Percentiles rank a stretch among this genome's conserved stretches.
phyloP scores from a whole-genome alignment of 202 grass and related monocot species.

The Cymbopogon flexuosus region DNA sequence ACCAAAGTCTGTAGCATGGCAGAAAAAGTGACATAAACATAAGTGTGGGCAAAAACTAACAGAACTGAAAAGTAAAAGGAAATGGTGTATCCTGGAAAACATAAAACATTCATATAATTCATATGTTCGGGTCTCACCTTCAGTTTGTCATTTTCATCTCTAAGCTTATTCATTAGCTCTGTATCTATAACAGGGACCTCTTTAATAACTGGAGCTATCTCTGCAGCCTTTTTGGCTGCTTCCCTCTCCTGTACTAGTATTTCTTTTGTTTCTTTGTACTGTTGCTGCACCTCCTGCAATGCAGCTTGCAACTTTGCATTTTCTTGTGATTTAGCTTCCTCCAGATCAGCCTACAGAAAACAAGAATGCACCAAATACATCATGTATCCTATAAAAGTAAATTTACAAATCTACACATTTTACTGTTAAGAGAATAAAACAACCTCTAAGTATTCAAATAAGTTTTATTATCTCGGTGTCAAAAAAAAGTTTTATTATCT shows the following conservation, averaged over 20 bases:
- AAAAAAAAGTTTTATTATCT: neutral
- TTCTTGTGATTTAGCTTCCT: constrained; percentile 91
- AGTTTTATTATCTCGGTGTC: neutral
- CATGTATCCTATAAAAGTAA: constrained; percentile 7
- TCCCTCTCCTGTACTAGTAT: constrained; percentile 69
- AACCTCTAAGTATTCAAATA: neutral
- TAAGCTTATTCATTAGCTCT: constrained; percentile 82
- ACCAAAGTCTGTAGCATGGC: constrained; percentile 65
- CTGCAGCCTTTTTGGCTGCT: constrained; percentile 52
- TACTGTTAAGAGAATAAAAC: neutral
- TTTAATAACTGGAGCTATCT: constrained; percentile 72
- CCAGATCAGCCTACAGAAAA: constrained; percentile 69
- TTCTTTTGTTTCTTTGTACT: constrained; percentile 85
- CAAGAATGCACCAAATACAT: constrained; percentile 10
- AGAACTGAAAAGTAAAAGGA: neutral
- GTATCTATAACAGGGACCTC: constrained; percentile 86
- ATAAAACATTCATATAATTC: neutral
- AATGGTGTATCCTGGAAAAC: neutral
- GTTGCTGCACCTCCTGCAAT: constrained; percentile 71
- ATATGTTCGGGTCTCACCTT: constrained; percentile 51
- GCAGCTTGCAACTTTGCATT: constrained; percentile 78
- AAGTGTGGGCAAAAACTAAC: neutral
- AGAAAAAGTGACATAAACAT: constrained; percentile 25
- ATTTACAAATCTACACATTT: neutral
- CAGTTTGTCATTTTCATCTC: constrained; percentile 93